Conservation (phyloP, 1,284 basidiomycete genomes). For the Marasmius oreades region DNA sequence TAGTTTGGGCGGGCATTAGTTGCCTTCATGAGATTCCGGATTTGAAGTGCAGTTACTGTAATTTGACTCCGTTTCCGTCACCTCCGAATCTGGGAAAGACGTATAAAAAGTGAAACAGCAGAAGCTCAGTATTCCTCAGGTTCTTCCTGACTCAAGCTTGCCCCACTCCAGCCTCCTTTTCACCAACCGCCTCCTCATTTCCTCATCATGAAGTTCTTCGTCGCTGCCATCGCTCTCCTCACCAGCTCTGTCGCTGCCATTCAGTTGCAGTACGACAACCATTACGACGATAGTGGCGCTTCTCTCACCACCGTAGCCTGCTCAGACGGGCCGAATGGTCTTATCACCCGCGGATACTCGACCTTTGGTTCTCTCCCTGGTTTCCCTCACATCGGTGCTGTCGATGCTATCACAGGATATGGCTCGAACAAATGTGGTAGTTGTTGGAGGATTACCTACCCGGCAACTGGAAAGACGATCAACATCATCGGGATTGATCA, state of each 20-base stretch:
- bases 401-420: slow-evolving; percentile 35
- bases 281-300: slow-evolving; percentile 36
- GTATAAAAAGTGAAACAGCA: too few species aligned
- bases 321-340: slow-evolving; percentile 44
- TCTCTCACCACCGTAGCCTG: slow-evolving; percentile 41
- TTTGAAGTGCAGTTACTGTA: too few species aligned
- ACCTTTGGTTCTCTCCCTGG: slow-evolving; percentile 43
- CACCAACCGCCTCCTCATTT: too few species aligned
- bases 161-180: too few species aligned
- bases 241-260: slow-evolving; percentile 20
- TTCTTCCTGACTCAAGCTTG: too few species aligned
- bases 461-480: slow-evolving; percentile 28
- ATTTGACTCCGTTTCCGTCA: too few species aligned
- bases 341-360: slow-evolving; percentile 38
- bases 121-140: too few species aligned
- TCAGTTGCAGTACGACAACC: slow-evolving; percentile 35
- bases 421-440: slow-evolving; percentile 39
- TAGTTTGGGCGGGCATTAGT: too few species aligned
- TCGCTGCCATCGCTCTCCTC: slow-evolving; percentile 21
- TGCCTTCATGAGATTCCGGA: too few species aligned
- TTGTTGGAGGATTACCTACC: slow-evolving; percentile 42
- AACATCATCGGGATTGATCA: slow-evolving; percentile 40
- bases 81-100: too few species aligned
- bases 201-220: slow-evolving; percentile 25
- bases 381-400: slow-evolving; percentile 49